Evolutionary conservation across 2,329 filamentous ascomycete genomes (phyloP).

Genomic region (Pseudocercospora macadamiae): DNA sequence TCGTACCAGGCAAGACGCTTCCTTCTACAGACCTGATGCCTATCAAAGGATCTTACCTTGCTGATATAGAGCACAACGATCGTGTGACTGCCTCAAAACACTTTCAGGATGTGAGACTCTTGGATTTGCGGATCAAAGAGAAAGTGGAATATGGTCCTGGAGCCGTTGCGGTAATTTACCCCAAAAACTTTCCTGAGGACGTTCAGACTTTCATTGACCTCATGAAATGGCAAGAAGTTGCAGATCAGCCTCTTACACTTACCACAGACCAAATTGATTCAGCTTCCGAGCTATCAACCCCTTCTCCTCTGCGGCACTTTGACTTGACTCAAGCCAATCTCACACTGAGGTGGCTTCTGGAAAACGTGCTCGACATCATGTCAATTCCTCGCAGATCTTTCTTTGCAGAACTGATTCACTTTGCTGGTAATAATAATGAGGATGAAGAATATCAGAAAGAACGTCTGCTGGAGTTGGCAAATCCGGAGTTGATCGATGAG

Average conservation of each 20-base stretch:
- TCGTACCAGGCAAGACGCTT: not conserved
- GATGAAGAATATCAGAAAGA: constrained; percentile 65
- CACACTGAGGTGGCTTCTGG: constrained; percentile 76
- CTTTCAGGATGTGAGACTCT: constrained; percentile 90
- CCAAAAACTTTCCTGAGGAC: constrained; percentile 82
- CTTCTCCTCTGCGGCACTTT: constrained; percentile 43
- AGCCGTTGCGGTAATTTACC: constrained; percentile 78
- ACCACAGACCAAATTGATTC: constrained; percentile 36
- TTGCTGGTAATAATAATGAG: constrained; percentile 65
- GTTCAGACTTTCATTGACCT: constrained; percentile 76
- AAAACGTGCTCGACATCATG: constrained; percentile 84
- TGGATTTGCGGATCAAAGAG: constrained; percentile 61
- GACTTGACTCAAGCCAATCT: constrained; percentile 43
- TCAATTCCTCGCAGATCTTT: constrained; percentile 87
- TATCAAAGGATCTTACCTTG: constrained; percentile 60
- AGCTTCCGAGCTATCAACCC: constrained; percentile 37
- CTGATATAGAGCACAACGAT: constrained; percentile 65
- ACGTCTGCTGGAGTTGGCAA: constrained; percentile 79
- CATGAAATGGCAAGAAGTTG: constrained; percentile 76
- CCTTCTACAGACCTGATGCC: constrained; percentile 56
- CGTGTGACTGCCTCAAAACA: constrained; percentile 76
- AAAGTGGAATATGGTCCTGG: constrained; percentile 65
- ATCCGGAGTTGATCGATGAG: constrained; percentile 80
- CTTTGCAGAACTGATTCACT: constrained; percentile 76
- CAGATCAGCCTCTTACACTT: constrained; percentile 69